Evolutionary conservation across 305 asterid species (phyloP), one percentile per base, ranked within the genome.

Genomic region (Fraxinus xanthoxyloides): DNA sequence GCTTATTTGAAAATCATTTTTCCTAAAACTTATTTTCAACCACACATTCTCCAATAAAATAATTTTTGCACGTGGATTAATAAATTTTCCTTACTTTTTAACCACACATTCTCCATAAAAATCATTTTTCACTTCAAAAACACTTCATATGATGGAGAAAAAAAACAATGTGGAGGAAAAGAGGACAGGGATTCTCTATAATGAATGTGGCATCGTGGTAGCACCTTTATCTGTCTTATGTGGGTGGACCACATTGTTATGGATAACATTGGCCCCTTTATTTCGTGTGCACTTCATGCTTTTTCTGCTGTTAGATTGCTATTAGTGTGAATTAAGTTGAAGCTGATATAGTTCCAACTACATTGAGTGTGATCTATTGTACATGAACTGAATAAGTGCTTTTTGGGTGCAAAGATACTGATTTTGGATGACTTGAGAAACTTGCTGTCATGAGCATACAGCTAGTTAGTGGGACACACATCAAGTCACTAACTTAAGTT

Each of bases 141-240:
- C 23, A 51, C 63, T 59, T 59, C 13, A 59, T 59, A 59, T 7
- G 40, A 77, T 17, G 19, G 31, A 28, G 69, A 24, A 72, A 70
- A 77, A 51, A 28, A 77, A 30, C 12, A 21, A 77, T 63, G 63
- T 67, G 54, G 67, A 82, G 82, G 82, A 78, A 59, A 69, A 73
- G 43, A 19, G 77, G 72, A 61, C 74, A 56, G 32, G 19, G 77
- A 74, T 79, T 21, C 74, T 75, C 77, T 80, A 30, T 59, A 79
- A 72, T 79, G 78, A 75, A 80, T 67, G 46, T 67, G 35, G 69
- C 43, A 69, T 40, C 72, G 72, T 28, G 70, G 17, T 76, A 76
- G 76, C 5, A 65, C 72, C 70, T 80, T 28, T 84, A 34, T 23
- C 43, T 69, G 19, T 30, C 35, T 69, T 32, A 31, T 17, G 35